Evolutionary conservation across 352 stramenopile genomes (phyloP), one percentile per base, ranked within the genome.

Genomic region (Pythium dissotocum): DNA sequence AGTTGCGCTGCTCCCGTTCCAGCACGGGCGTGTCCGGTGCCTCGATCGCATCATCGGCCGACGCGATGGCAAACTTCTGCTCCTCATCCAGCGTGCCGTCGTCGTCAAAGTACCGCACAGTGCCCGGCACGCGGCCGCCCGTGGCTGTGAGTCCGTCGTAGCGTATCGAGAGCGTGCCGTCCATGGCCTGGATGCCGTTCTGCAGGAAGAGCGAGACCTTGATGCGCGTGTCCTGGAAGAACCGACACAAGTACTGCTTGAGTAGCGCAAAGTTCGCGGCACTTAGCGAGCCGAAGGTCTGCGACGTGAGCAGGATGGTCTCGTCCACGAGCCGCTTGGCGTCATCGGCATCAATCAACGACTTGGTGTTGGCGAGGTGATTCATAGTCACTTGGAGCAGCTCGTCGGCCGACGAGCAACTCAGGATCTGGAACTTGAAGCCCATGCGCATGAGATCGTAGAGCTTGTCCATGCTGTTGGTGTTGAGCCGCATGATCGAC

Each of bases 401-500:
- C 53, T 98, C 86, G 42, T 94, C 83, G 3, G 90, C 85, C 18
- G 83, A 94, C 12, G 82, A 80, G 61, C 86, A 96, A 8, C 77
- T 82, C 26, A 98, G 58, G 5, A 97, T 62, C 66, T 98, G 93
- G 71, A 94, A 96, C 77, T 98, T 98, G 77, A 97, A 97, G n/a
- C 90, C 93, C 93, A 98, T 98, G 60, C 89, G 91, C 88, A 98
- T 98, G 62, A 98, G 77, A 56, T 98, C 93, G 74, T 97, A 98
- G 30, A 98, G 87, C 85, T 98, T 98, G 77, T 97, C 88, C 93
- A 98, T 98, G 71, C 85, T 96, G 67, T 89, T 97, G 58, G 93
- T 82, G 72, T 98, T 98, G 48, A 98, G 80, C 7, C 91, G 81
- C 93, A 98, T 98, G 75, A 98, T 98, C 51, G 89, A 97, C 61